Conservation (phyloP, 768 basidiomycete species). For the Hygrocybe punicea region DNA sequence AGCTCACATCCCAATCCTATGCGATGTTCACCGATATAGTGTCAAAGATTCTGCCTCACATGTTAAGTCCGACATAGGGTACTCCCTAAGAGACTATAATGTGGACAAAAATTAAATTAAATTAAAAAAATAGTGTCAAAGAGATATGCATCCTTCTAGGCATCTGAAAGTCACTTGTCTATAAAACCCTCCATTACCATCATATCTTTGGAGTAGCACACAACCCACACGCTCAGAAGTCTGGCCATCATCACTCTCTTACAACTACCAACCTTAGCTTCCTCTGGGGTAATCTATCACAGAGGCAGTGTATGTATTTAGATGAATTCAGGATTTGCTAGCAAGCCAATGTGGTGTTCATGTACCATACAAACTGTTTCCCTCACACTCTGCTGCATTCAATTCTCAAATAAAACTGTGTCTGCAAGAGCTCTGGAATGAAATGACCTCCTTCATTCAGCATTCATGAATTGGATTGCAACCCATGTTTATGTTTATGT, state of each 20-base stretch:
- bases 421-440: slow-evolving; percentile 5
- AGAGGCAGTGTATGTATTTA: slow-evolving; percentile 9
- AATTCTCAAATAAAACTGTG: not conserved
- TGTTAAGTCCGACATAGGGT: too few species aligned
- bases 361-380: not conserved
- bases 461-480: slow-evolving; percentile 7
- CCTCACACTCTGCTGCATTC: not conserved
- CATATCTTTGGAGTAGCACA: not conserved
- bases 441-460: slow-evolving; percentile 1
- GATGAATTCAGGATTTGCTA: slow-evolving; percentile 3
- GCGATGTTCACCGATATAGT: slow-evolving; percentile 6
- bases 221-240: slow-evolving; percentile 4
- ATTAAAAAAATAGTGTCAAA: slow-evolving; percentile 14
- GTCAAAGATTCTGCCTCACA: too few species aligned
- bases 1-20: slow-evolving; percentile 17
- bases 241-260: slow-evolving; percentile 5
- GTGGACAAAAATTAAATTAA: too few species aligned
- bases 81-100: too few species aligned
- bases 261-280: slow-evolving; percentile 4
- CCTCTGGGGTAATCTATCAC: slow-evolving; percentile 1
- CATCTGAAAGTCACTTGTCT: slow-evolving; percentile 17
- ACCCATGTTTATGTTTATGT: slow-evolving; percentile 5
- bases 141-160: slow-evolving; percentile 18
- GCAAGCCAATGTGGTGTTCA: not conserved
- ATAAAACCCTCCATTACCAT: slow-evolving; percentile 7